These are phyloP conservation scores for Piper longum DNA, from an alignment of 164 flowering plant species.

Conservation along the genomic window DNA sequence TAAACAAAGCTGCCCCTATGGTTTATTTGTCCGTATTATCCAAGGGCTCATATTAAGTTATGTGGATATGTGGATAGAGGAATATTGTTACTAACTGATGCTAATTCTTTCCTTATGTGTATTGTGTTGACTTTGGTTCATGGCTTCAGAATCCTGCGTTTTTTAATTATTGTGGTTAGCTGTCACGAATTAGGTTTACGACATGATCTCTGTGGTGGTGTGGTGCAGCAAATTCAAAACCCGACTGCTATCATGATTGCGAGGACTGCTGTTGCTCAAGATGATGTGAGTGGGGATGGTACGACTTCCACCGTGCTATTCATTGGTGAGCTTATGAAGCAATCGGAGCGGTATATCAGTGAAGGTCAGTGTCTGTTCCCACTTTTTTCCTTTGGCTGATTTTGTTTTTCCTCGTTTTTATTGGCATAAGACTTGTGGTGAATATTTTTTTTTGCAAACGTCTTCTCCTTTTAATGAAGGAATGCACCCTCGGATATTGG, in stretches of 20 bases:
- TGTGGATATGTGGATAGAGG: too few relatives aligned
- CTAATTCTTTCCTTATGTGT: too few relatives aligned
- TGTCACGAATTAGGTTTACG: not conserved
- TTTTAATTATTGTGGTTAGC: not conserved
- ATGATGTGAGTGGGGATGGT: conserved; percentile 96
- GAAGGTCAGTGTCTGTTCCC: conserved; percentile 41
- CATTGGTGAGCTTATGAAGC: conserved; percentile 98
- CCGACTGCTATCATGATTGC: conserved; percentile 99
- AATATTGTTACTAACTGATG: too few relatives aligned
- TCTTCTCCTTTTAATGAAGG: conserved; percentile 23
- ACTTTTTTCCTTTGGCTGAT: not conserved
- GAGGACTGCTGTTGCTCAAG: conserved; percentile 98
- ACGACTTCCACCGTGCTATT: conserved; percentile 93
- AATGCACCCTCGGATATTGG: conserved; percentile 96
- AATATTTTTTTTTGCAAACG: not conserved
- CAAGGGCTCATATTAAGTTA: too few relatives aligned
- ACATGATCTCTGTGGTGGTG: not conserved
- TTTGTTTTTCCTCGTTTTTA: not conserved
- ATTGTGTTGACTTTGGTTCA: too few relatives aligned
- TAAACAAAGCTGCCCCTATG: too few relatives aligned
- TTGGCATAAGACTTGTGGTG: not conserved
- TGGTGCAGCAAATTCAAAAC: conserved; percentile 90
- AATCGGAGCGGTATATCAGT: conserved; percentile 87
- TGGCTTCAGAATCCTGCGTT: not conserved
- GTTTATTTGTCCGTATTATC: too few relatives aligned